A percentile compares a stretch with the other conserved stretches of the same genome.
These are phyloP conservation scores for Ophiocordyceps australis DNA, from an alignment of 2,329 filamentous ascomycete species.

Conservation along the genomic window DNA sequence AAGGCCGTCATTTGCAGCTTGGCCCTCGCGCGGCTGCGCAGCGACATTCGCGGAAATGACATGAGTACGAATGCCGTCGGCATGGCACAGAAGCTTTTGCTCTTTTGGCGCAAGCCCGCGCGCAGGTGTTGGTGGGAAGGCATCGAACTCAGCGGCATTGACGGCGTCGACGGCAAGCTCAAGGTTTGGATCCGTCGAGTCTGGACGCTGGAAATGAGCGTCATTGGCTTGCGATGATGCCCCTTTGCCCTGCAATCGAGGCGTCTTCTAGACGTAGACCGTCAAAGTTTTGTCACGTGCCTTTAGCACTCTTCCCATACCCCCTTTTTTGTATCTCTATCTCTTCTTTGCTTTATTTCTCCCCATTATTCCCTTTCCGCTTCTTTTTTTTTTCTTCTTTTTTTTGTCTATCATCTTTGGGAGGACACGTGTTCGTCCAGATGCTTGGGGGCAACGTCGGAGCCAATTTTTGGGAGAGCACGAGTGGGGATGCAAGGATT, in stretches of 20 bases:
- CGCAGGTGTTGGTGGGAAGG: slow-evolving; percentile 98
- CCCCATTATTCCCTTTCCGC: background rate
- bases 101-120: slow-evolving; percentile 97
- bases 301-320: no score
- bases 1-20: slow-evolving; percentile 98
- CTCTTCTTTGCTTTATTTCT: background rate
- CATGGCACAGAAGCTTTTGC: slow-evolving; percentile 93
- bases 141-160: slow-evolving; percentile 74
- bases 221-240: slow-evolving; percentile 49
- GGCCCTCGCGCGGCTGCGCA: slow-evolving; percentile 79
- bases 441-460: no score
- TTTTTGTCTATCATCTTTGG: no score
- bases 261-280: no score
- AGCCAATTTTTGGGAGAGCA: no score
- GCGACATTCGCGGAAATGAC: slow-evolving; percentile 71
- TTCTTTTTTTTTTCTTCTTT: background rate
- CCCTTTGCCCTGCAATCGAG: no score
- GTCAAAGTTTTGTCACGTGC: no score
- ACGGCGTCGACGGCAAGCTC: slow-evolving; percentile 76
- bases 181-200: slow-evolving; percentile 98
- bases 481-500: no score
- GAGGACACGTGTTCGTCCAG: no score
- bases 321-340: background rate
- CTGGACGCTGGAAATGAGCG: slow-evolving; percentile 97
- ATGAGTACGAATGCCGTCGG: slow-evolving; percentile 66